A percentile compares a stretch with the other conserved stretches of the same genome.
Conservation (phyloP, 768 basidiomycete species). For the Candolleomyces eurysporus region DNA sequence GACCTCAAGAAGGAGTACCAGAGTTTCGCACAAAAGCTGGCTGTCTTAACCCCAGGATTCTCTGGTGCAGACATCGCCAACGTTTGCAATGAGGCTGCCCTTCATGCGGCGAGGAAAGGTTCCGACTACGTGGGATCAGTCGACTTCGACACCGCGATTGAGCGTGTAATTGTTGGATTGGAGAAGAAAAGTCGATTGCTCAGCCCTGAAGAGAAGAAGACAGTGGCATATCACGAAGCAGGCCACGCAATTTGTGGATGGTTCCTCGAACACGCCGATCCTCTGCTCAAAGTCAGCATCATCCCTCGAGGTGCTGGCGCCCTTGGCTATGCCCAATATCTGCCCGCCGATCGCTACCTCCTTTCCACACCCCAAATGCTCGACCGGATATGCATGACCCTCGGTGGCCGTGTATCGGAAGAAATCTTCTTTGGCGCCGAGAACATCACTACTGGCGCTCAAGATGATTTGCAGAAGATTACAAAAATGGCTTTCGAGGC, state of each 20-base stretch:
- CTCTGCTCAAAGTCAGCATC: slow-evolving; percentile 95
- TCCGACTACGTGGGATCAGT: slow-evolving; percentile 75
- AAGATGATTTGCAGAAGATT: slow-evolving; percentile 98
- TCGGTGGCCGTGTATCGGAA: slow-evolving; percentile 96
- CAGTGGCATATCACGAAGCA: slow-evolving; percentile 98
- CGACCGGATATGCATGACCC: slow-evolving; percentile 97
- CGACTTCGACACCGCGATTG: slow-evolving; percentile 97
- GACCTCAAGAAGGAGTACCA: slow-evolving; percentile 48
- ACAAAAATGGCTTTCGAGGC: slow-evolving; percentile 97
- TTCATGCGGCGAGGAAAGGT: slow-evolving; percentile 86
- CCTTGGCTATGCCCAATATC: slow-evolving; percentile 95
- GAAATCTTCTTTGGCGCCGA: slow-evolving; percentile 94
- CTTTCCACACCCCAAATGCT: slow-evolving; percentile 92
- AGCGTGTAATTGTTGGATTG: slow-evolving; percentile 94
- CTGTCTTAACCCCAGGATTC: slow-evolving; percentile 95
- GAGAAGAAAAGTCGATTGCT: slow-evolving; percentile 95
- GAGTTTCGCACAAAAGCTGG: slow-evolving; percentile 85
- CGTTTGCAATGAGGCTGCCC: slow-evolving; percentile 96
- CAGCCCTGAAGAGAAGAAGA: slow-evolving; percentile 95
- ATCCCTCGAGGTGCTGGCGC: slow-evolving; percentile 96
- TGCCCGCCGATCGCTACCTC: slow-evolving; percentile 94
- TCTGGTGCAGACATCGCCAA: slow-evolving; percentile 99
- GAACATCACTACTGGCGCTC: slow-evolving; percentile 96
- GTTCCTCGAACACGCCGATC: slow-evolving; percentile 98
- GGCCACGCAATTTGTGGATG: slow-evolving; percentile 98